These are phyloP conservation scores for Phytophthora ohioensis DNA, from an alignment of 352 stramenopile genomes.

Conservation along the genomic window DNA sequence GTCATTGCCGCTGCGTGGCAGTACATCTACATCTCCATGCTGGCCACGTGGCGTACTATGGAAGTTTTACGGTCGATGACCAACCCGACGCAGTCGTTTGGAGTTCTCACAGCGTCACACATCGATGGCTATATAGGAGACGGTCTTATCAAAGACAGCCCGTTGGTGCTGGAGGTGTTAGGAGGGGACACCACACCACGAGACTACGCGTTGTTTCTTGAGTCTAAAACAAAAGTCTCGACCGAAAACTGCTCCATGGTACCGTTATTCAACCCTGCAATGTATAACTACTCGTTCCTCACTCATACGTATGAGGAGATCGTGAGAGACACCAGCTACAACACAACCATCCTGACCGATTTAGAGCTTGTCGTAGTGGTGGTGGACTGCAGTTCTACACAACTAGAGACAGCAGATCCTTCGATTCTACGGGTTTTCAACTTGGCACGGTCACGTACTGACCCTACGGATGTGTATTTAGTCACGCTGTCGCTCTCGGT, in stretches of 20 bases:
- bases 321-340: constrained; percentile 44
- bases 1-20: constrained; percentile 31
- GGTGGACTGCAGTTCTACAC: constrained; percentile 45
- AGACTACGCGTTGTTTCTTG: constrained; percentile 26
- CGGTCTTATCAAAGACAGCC: constrained; percentile 32
- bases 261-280: constrained; percentile 11
- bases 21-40: constrained; percentile 42
- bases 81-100: constrained; percentile 20
- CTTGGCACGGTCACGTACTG: constrained; percentile 13
- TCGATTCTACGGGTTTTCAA: constrained; percentile 35
- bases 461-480: constrained; percentile 27
- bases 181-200: constrained; percentile 37
- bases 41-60: constrained; percentile 29
- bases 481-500: constrained; percentile 34
- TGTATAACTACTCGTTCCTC: constrained; percentile 48
- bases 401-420: constrained; percentile 16
- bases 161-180: constrained; percentile 23
- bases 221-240: constrained; percentile 17
- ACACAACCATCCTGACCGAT: constrained; percentile 36
- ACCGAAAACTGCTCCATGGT: constrained; percentile 16
- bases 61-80: constrained; percentile 31
- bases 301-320: constrained; percentile 37
- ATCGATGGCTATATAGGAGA: constrained; percentile 44
- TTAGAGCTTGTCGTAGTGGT: constrained; percentile 49
- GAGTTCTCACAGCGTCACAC: constrained; percentile 11